Base-by-base conservation (phyloP, 176 grass and related monocot species). In the Bonia amplexicaulis region DNA sequence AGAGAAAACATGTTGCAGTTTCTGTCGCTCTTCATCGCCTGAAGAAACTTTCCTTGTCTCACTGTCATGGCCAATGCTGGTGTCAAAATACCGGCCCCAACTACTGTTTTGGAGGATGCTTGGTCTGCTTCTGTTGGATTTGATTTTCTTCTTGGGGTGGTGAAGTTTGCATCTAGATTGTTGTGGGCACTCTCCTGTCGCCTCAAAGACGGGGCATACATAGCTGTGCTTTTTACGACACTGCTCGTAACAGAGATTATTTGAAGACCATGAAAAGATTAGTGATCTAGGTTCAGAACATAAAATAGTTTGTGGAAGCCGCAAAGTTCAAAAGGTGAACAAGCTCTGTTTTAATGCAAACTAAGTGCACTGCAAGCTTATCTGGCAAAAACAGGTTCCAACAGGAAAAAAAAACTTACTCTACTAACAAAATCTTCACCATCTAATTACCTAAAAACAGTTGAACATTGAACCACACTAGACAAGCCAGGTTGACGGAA, bases 211-310 rank as follows among this genome's bases (percentile, higher is more conserved):
- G 0, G 91, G 93, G 69, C 96, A 99, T 69, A 90, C 87, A 72
- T 92, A 92, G 84, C 93, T 99, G 54, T 99, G 96, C 86, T 99
- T 95, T 93, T 92, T 94, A 74, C 41, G 91, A 85, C 96, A 99
- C 96, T 98, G 96, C 72, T 91, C 63, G 78, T 85, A 90, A 87
- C 55, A 79, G 65, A 92, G 57, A 90, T 91, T 85, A 85, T 90
- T 88, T 87, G 76, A 90, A 90, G 66, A 60, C 72, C 60, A 85
- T 89, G 84, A 64, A 85, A 74, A 83, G 52, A 85, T 89, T 89
- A 92, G 80, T 57, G 19, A 52, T 49, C 66, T 85, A 41, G 13
- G 45, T 78, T 88, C 77, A 67, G 19, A 90, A 61, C 42, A 63
- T 23, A 67, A 31, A 87, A 76, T 65, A 7, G 60, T 22, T 70